A percentile compares a stretch with the other conserved stretches of the same genome.
Evolutionary conservation across 345 rosid species (phyloP).

Genomic region (Salix dunnii): DNA sequence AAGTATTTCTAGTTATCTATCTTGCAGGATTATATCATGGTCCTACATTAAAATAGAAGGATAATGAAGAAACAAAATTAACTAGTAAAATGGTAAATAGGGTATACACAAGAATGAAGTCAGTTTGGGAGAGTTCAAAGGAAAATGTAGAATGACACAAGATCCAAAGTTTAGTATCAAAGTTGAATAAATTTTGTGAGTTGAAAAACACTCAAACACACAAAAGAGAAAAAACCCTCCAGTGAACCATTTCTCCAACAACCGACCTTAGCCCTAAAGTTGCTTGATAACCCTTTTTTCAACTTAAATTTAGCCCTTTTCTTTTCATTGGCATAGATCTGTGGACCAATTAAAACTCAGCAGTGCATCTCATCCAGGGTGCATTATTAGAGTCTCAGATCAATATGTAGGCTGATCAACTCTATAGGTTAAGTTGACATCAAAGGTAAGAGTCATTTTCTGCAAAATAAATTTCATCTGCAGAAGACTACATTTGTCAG

Average conservation of each 20-base stretch:
- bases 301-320: background rate
- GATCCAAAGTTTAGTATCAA: background rate
- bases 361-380: background rate
- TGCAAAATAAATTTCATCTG: background rate
- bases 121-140: background rate
- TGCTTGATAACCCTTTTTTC: background rate
- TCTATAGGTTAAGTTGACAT: background rate
- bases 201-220: background rate
- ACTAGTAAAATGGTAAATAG: background rate
- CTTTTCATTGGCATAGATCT: background rate
- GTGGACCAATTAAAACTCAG: background rate
- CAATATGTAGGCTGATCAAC: background rate
- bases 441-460: constrained; percentile 6
- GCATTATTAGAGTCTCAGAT: background rate
- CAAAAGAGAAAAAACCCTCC: background rate
- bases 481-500: constrained; percentile 4
- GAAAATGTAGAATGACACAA: background rate
- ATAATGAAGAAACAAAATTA: background rate
- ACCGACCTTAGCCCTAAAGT: background rate
- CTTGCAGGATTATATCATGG: background rate
- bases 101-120: background rate
- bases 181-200: background rate
- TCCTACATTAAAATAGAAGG: background rate
- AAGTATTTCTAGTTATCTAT: background rate
- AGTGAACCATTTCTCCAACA: background rate